Base-by-base conservation (phyloP, 2,329 filamentous ascomycete genomes). In the Sporothrix dimorphospora region DNA sequence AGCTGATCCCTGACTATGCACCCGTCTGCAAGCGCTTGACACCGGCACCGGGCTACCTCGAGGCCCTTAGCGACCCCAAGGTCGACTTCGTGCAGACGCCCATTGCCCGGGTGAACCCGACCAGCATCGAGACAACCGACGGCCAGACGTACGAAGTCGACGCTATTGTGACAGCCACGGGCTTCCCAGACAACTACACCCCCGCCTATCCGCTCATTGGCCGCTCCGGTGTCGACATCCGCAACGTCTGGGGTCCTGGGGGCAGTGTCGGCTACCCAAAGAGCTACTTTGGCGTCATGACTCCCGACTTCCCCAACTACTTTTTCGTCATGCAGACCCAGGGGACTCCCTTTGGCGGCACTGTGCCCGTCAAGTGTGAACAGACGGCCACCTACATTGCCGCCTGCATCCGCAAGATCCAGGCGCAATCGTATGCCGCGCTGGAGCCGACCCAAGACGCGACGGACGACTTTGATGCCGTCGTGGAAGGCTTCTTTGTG, bases 41-140 rank as follows among this genome's bases (percentile, higher is more conserved):
- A 7, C 78, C 75, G 16, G 77, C 74, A 0, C 75, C 76, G 19
- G 77, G 77, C 12, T 78, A 78, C 55, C 73, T 78, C 11, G 76
- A 78, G 51, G 75, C 76, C 1, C 63, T 78, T 6, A 74, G 77
- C 27, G 74, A 77, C 59, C 59, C 72, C 16, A 79, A 80, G n/a
- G 77, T 81, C 19, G 75, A 78, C 12, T 75, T 80, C 42, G 76
- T 81, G 1, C 76, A 78, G 34, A 70, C 77, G 8, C 75, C 77
- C 1, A 81, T 82, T 9, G 67, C 76, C 5, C 55, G 69, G 3
- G 77, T 82, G 61, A 81, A 78, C 0, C 73, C 76, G 34, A 77
- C 73, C 1, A 78, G 79, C 4, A 75, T 82, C 16, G 71, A 67
- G 38, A 74, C 79, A 24, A 75, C 78, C 1, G 75, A 75, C 2